Evolutionary conservation across 176 grass and related monocot species (phyloP).

Genomic region (Zizania latifolia): DNA sequence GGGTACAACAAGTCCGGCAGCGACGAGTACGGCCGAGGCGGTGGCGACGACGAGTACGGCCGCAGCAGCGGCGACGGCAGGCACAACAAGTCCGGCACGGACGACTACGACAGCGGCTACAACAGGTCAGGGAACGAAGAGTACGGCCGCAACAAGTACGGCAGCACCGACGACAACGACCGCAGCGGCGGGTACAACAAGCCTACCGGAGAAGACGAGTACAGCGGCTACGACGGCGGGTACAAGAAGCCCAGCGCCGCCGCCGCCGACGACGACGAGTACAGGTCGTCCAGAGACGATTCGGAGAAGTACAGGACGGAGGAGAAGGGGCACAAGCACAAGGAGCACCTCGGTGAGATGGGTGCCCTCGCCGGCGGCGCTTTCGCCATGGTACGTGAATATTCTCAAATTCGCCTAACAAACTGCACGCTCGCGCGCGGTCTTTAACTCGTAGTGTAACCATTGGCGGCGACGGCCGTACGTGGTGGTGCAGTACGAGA

Average conservation of each 20-base stretch:
- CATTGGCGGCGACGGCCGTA: neutral
- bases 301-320: conserved; percentile 53
- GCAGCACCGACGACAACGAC: neutral
- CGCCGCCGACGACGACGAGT: neutral
- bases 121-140: neutral
- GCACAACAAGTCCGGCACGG: conserved; percentile 8
- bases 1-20: neutral
- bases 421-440: too few species aligned
- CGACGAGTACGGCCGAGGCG: neutral
- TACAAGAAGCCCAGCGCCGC: neutral
- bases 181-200: neutral
- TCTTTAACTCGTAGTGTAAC: too few species aligned
- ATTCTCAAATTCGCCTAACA: neutral
- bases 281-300: conserved; percentile 20
- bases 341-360: conserved; percentile 65
- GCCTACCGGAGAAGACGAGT: neutral
- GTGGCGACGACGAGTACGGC: too few species aligned
- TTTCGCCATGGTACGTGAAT: conserved; percentile 52
- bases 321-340: conserved; percentile 73
- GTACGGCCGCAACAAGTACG: neutral
- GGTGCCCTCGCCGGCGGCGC: conserved; percentile 57
- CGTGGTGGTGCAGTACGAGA: conserved; percentile 53
- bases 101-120: conserved; percentile 14
- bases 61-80: neutral
- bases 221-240: neutral